Base-by-base conservation (phyloP, 306 rosid species). In the Macrotyloma uniflorum region DNA sequence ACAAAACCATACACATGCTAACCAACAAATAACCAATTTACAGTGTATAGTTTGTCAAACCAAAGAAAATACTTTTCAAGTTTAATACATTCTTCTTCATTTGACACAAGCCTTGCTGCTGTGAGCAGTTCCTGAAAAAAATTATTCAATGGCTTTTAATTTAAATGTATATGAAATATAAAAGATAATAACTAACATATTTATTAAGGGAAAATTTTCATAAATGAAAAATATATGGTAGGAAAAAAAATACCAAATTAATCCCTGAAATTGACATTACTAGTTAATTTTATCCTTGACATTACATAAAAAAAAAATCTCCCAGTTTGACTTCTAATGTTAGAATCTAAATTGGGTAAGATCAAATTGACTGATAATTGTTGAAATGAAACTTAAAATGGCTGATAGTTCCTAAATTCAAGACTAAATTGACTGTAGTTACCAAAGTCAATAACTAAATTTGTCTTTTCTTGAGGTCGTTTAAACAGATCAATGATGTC, bases 1-100 rank as follows among this genome's bases (percentile, higher is more conserved):
- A 70, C 58, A 59, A 79, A 73, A n/a, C 1, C 81, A 79, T 40
- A 69, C 67, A 79, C 70, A 50, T 53, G 57, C 69, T 35, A 73
- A 68, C 36, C 57, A 51, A 61, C 83, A 75, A 69, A 75, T 74
- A 64, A 54, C 69, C 71, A 6, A 70, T 79, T 75, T 70, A 84
- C 75, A 75, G 28, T 20, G 79, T 79, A 53, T 58, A 74, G 16
- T 40, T 42, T 70, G 50, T 68, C 47, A 74, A 67, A 15, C 55
- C 78, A 74, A 10, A 33, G 18, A 79, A 69, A 75, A 75, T 10
- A 61, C 47, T 61, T 35, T 36, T 50, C 73, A 69, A 72, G 30
- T 51, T 35, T 49, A 64, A 38, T 32, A 62, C 26, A 76, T 75
- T 23, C 50, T 79, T 79, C 84, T 65, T 43, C 70, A 62, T 18